These are phyloP conservation scores for Backusella luteola DNA, from an alignment of 192 early-diverging fungal species.

Conservation along the genomic window DNA sequence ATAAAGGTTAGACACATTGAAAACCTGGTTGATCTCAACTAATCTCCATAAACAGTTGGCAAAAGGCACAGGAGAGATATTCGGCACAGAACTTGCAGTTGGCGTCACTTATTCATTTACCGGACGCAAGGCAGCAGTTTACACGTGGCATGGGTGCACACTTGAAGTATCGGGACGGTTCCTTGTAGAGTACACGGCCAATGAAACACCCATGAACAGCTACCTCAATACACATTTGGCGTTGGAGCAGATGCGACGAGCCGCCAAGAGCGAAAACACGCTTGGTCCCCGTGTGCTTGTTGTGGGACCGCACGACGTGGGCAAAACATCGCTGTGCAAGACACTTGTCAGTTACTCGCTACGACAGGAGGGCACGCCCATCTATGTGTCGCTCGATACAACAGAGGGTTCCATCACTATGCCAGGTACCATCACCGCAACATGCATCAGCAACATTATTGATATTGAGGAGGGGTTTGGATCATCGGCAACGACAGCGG, in stretches of 20 bases:
- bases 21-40: neutral
- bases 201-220: conserved; percentile 93
- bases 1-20: conserved; percentile 61
- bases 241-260: conserved; percentile 70
- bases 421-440: conserved; percentile 83
- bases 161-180: conserved; percentile 62
- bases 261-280: conserved; percentile 41
- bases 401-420: conserved; percentile 83
- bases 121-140: conserved; percentile 85
- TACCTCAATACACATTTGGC: conserved; percentile 90
- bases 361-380: conserved; percentile 65
- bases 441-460: conserved; percentile 70
- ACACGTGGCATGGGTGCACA: conserved; percentile 90
- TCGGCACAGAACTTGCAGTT: conserved; percentile 91
- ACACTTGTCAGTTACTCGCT: conserved; percentile 88
- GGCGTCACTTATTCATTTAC: conserved; percentile 78
- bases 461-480: conserved; percentile 85
- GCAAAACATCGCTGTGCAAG: conserved; percentile 87
- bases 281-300: conserved; percentile 69
- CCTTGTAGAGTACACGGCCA: conserved; percentile 83
- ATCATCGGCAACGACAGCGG: conserved; percentile 64
- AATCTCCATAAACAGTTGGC: conserved; percentile 45
- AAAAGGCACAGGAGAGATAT: conserved; percentile 86
- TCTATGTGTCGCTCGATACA: conserved; percentile 88
- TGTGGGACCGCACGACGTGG: conserved; percentile 89